A percentile compares a stretch with the other conserved stretches of the same genome.
phyloP scores from a whole-genome alignment of 1,139 yeast genomes.

The Suzukiozyma palmioleophila region DNA sequence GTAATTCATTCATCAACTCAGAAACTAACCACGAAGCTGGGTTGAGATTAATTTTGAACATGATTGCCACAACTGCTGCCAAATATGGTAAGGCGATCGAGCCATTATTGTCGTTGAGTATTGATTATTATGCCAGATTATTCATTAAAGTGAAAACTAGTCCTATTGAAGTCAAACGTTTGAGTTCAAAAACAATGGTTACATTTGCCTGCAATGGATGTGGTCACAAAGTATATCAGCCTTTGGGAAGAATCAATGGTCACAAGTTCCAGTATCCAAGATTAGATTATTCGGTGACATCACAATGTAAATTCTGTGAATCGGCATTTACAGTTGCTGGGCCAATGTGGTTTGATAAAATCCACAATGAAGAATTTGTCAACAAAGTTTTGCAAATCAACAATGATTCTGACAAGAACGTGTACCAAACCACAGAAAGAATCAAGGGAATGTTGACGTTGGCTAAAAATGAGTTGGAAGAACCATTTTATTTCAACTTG shows the following conservation, averaged over 20 bases:
- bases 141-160: slow-evolving; percentile 73
- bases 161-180: slow-evolving; percentile 75
- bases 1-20: slow-evolving; percentile 68
- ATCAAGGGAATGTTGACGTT: slow-evolving; percentile 89
- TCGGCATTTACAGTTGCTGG: slow-evolving; percentile 77
- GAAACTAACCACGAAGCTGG: slow-evolving; percentile 95
- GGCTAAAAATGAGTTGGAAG: slow-evolving; percentile 63
- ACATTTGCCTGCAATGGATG: slow-evolving; percentile 88
- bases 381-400: slow-evolving; percentile 57
- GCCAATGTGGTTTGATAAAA: slow-evolving; percentile 89
- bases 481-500: slow-evolving; percentile 81
- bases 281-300: slow-evolving; percentile 22
- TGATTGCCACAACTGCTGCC: slow-evolving; percentile 81
- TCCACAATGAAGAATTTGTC: slow-evolving; percentile 69
- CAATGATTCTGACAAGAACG: slow-evolving; percentile 40
- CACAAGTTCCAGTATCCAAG: slow-evolving; percentile 36
- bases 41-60: slow-evolving; percentile 70
- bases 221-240: slow-evolving; percentile 66
- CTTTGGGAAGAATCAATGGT: slow-evolving; percentile 56
- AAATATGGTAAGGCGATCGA: slow-evolving; percentile 82
- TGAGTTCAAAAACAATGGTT: slow-evolving; percentile 70
- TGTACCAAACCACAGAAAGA: slow-evolving; percentile 59
- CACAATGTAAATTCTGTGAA: slow-evolving; percentile 67
- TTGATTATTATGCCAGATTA: slow-evolving; percentile 88
- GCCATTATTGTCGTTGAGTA: slow-evolving; percentile 78